Percentiles rank a stretch among this genome's conserved stretches.
These are phyloP conservation scores for Kodamaea sagamina DNA, from an alignment of 805 yeast species.

Conservation along the genomic window DNA sequence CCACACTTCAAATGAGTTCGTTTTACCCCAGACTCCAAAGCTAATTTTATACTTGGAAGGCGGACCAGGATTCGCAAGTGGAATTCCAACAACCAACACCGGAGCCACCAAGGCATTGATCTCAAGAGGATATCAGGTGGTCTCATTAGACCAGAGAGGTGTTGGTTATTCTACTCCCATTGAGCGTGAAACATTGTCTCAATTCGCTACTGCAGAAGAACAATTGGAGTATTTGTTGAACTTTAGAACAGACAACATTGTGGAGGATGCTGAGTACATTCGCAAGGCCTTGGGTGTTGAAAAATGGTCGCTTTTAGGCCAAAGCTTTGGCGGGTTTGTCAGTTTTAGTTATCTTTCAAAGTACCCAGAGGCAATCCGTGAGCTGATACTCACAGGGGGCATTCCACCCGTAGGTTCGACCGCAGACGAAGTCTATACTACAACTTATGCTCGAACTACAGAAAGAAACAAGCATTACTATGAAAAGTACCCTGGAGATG, in stretches of 20 bases:
- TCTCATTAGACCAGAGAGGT: constrained; percentile 61
- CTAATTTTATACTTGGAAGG: constrained; percentile 50
- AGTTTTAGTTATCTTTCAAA: constrained; percentile 50
- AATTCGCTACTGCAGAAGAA: constrained; percentile 17
- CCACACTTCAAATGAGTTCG: constrained; percentile 16
- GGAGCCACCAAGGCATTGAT: constrained; percentile 41
- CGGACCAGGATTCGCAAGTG: constrained; percentile 55
- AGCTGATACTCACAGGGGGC: constrained; percentile 57
- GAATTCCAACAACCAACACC: constrained; percentile 37
- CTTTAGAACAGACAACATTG: constrained; percentile 56
- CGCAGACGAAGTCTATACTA: constrained; percentile 51
- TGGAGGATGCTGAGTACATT: constrained; percentile 51
- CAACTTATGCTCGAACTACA: constrained; percentile 47
- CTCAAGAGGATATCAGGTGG: constrained; percentile 44
- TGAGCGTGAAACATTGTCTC: constrained; percentile 32
- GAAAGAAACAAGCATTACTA: constrained; percentile 53
- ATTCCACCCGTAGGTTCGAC: constrained; percentile 52
- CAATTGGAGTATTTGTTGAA: constrained; percentile 44
- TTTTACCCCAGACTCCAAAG: constrained; percentile 35
- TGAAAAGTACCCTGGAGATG: constrained; percentile 50
- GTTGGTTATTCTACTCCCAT: constrained; percentile 56
- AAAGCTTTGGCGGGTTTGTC: constrained; percentile 59
- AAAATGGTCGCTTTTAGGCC: constrained; percentile 57
- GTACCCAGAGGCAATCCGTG: constrained; percentile 42
- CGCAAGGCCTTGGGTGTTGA: constrained; percentile 35